These are phyloP conservation scores for Penicillium chermesinum DNA, from an alignment of 495 filamentous ascomycete genomes.

Conservation along the genomic window DNA sequence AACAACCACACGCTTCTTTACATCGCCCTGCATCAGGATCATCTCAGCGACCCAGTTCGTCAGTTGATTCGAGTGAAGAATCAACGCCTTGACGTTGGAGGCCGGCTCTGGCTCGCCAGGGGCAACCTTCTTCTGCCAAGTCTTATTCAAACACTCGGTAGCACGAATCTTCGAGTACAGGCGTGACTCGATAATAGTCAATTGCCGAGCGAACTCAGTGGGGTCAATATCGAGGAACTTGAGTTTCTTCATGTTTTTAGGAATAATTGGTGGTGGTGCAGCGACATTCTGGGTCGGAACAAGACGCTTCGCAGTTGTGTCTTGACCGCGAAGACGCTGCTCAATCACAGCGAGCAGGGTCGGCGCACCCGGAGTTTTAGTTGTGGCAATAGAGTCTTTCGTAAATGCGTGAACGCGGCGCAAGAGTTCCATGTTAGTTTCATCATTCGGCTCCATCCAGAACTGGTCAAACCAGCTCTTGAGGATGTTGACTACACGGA, in stretches of 20 bases:
- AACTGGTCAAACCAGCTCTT: slow-evolving; percentile 98
- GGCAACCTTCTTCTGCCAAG: slow-evolving; percentile 89
- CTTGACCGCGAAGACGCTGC: slow-evolving; percentile 79
- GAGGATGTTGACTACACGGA: slow-evolving; percentile 93
- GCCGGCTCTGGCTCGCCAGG: slow-evolving; percentile 84
- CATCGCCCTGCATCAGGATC: slow-evolving; percentile 90
- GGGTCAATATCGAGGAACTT: slow-evolving; percentile 98
- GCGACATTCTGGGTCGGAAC: slow-evolving; percentile 77
- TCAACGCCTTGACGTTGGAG: slow-evolving; percentile 89
- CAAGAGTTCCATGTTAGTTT: slow-evolving; percentile 76
- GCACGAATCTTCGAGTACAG: slow-evolving; percentile 93
- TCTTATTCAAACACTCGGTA: slow-evolving; percentile 95
- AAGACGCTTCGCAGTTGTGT: slow-evolving; percentile 77
- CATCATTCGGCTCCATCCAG: slow-evolving; percentile 93
- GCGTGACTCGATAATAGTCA: slow-evolving; percentile 94
- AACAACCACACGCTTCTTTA: slow-evolving; percentile 91
- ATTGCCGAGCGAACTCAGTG: slow-evolving; percentile 89
- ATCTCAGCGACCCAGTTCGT: slow-evolving; percentile 99
- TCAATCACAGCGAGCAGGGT: slow-evolving; percentile 80
- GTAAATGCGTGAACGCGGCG: slow-evolving; percentile 86
- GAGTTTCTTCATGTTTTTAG: slow-evolving; percentile 99
- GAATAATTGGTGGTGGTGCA: slow-evolving; percentile 82
- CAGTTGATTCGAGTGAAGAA: slow-evolving; percentile 95
- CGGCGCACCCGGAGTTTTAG: slow-evolving; percentile 80
- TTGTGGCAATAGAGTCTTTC: slow-evolving; percentile 84